A percentile compares a stretch with the other conserved stretches of the same genome.
phyloP scores from a whole-genome alignment of 2,329 filamentous ascomycete genomes.

The Pseudocercospora fuligena region DNA sequence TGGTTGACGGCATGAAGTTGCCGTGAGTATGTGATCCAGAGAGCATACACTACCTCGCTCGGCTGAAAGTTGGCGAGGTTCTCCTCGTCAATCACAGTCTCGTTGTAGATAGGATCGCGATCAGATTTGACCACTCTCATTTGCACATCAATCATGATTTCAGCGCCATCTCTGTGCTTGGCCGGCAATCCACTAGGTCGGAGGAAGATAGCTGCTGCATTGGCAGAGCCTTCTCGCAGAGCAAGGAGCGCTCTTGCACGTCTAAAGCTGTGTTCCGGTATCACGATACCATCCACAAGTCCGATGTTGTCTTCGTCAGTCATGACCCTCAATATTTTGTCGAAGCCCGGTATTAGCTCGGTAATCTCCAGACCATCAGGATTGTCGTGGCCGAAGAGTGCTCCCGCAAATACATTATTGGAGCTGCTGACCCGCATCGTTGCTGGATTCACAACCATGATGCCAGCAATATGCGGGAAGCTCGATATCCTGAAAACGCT shows the following conservation, averaged over 20 bases:
- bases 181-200: conserved; percentile 83
- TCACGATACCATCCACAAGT: conserved; percentile 90
- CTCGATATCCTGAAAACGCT: conserved; percentile 83
- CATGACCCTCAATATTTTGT: conserved; percentile 78
- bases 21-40: conserved; percentile 97
- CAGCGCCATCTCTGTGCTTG: conserved; percentile 85
- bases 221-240: conserved; percentile 78
- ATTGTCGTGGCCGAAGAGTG: conserved; percentile 85
- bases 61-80: conserved; percentile 57
- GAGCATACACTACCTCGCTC: conserved; percentile 84
- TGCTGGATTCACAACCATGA: conserved; percentile 85
- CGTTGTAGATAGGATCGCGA: conserved; percentile 62
- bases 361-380: conserved; percentile 81
- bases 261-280: conserved; percentile 94
- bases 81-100: conserved; percentile 69
- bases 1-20: conserved; percentile 80
- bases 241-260: conserved; percentile 83
- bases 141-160: conserved; percentile 93
- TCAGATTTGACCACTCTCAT: conserved; percentile 95
- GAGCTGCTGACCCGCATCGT: conserved; percentile 84
- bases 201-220: conserved; percentile 76
- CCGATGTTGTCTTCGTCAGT: conserved; percentile 84
- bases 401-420: conserved; percentile 91
- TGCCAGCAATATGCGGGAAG: conserved; percentile 96
- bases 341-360: conserved; percentile 83